Percentiles rank a stretch among this genome's conserved stretches.
Conservation (phyloP, 208 protist species). For the Wallacemonas sp. region DNA sequence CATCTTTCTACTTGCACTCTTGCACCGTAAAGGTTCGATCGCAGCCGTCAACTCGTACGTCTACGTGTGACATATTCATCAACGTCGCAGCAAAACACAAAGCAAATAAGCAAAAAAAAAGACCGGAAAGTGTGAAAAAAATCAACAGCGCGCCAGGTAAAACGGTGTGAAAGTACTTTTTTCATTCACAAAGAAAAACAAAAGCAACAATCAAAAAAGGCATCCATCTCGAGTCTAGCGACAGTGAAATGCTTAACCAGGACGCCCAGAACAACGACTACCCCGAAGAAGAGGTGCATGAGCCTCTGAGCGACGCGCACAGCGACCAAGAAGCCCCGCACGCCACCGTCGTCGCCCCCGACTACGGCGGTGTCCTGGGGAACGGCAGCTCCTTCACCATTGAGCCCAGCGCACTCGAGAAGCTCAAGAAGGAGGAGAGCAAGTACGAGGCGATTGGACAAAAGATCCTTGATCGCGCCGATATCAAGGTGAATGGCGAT, state of each 20-base stretch:
- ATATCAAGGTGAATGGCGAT: slow-evolving; percentile 40
- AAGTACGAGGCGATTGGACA: slow-evolving; percentile 37
- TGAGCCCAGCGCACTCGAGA: slow-evolving; percentile 21
- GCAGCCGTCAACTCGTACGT: too few species aligned
- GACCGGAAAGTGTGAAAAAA: too few species aligned
- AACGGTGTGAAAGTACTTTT: too few species aligned
- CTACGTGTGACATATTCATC: too few species aligned
- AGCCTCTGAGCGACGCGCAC: slow-evolving; percentile 8
- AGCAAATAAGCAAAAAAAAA: too few species aligned
- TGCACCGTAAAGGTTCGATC: too few species aligned
- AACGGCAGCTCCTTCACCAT: slow-evolving; percentile 41
- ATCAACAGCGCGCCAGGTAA: too few species aligned
- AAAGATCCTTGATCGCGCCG: slow-evolving; percentile 40
- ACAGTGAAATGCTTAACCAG: not conserved
- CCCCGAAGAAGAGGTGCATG: not conserved
- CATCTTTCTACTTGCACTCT: too few species aligned
- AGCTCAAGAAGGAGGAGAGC: slow-evolving; percentile 27
- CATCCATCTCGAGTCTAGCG: too few species aligned
- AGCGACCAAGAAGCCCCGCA: slow-evolving; percentile 11
- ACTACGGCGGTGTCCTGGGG: slow-evolving; percentile 18
- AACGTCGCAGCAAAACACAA: too few species aligned
- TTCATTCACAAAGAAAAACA: too few species aligned
- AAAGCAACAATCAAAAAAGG: too few species aligned
- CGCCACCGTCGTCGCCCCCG: slow-evolving; percentile 4
- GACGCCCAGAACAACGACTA: not conserved